Conservation (phyloP, 2,329 filamentous ascomycete genomes). For the Mycosphaerella sp. region DNA sequence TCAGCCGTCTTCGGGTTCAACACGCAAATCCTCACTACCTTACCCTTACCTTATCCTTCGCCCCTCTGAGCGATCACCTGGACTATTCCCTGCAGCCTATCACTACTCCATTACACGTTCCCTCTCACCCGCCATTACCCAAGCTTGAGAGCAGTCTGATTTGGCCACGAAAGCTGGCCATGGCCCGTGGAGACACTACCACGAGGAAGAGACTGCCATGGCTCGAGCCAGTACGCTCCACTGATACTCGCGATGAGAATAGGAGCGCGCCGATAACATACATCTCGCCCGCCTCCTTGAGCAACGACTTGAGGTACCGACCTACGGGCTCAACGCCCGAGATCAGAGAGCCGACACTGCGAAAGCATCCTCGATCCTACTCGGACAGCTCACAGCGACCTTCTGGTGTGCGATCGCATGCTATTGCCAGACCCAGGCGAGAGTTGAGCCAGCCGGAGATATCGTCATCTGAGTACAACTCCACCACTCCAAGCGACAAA, state of each 20-base stretch:
- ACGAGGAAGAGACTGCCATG: constrained; percentile 26
- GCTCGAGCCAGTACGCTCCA: neutral
- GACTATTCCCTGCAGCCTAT: neutral
- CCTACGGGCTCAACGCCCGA: constrained; percentile 22
- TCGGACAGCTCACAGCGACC: constrained; percentile 12
- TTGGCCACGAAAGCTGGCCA: neutral
- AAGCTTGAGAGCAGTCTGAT: neutral
- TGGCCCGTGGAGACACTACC: neutral
- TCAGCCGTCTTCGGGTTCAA: neutral
- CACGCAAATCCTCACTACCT: too few species aligned
- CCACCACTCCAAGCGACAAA: constrained; percentile 10
- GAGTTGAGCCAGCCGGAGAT: constrained; percentile 6
- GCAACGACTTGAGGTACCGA: constrained; percentile 18
- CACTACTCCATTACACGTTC: neutral
- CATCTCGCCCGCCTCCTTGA: neutral
- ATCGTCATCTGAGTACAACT: constrained; percentile 28
- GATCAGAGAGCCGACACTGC: constrained; percentile 1
- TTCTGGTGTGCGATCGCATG: neutral
- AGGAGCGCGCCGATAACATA: neutral
- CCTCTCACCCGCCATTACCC: neutral
- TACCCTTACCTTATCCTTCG: too few species aligned
- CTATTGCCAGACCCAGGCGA: constrained; percentile 1
- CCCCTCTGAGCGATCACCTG: too few species aligned
- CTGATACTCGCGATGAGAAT: neutral
- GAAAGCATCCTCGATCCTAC: constrained; percentile 1